Evolutionary conservation across 345 rosid species (phyloP).

Genomic region (Microthlaspi erraticum): DNA sequence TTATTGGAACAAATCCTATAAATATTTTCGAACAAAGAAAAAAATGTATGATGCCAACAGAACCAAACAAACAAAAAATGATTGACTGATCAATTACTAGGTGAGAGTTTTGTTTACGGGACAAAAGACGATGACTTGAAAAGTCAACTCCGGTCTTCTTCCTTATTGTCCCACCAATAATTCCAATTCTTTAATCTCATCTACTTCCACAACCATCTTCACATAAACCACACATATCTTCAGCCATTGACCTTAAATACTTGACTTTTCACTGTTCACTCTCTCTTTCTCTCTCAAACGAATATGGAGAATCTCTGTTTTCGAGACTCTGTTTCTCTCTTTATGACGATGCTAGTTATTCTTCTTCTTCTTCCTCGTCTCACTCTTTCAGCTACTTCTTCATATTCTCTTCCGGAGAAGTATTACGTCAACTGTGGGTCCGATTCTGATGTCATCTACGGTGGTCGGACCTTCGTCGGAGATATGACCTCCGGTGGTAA

Average conservation of each 20-base stretch:
- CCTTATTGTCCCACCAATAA: not conserved
- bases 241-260: slow-evolving; percentile 10
- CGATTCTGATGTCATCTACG: not conserved
- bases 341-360: not conserved
- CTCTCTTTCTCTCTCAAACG: not conserved
- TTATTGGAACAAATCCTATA: no score
- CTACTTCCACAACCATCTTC: not conserved
- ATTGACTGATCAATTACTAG: no score
- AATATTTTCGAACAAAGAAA: no score
- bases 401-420: slow-evolving; percentile 45
- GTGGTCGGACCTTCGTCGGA: slow-evolving; percentile 40
- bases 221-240: not conserved
- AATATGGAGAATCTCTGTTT: slow-evolving; percentile 27
- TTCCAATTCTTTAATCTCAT: not conserved
- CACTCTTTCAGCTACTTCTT: slow-evolving; percentile 26
- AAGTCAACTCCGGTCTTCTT: not conserved
- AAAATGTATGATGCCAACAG: no score
- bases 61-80: no score
- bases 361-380: slow-evolving; percentile 35
- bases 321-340: slow-evolving; percentile 8
- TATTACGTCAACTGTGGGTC: slow-evolving; percentile 69
- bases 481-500: slow-evolving; percentile 37
- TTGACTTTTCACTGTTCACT: slow-evolving; percentile 13
- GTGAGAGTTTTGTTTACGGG: not conserved
- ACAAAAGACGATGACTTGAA: slow-evolving; percentile 16